phyloP scores from a whole-genome alignment of 2,329 filamentous ascomycete genomes.

The Cadophora sp. region DNA sequence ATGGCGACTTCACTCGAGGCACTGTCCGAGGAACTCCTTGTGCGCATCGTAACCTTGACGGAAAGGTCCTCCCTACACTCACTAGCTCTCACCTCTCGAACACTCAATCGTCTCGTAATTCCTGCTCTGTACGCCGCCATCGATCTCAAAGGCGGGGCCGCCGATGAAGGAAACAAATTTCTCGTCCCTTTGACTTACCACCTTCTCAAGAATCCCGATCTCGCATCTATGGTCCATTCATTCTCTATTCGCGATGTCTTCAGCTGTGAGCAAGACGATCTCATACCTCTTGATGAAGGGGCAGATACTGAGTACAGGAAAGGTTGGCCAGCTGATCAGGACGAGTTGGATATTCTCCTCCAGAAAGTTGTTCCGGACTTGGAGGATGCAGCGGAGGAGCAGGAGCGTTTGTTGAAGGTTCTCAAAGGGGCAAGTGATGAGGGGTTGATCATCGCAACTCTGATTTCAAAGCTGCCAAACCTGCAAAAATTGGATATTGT shows the following conservation, averaged over 20 bases:
- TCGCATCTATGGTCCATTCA: not conserved
- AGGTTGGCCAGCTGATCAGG: not conserved
- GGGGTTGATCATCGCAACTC: not conserved
- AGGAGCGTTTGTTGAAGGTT: not conserved
- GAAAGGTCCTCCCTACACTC: not conserved
- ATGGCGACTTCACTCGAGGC: not conserved
- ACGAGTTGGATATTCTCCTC: not conserved
- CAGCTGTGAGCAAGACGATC: not conserved
- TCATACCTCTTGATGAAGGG: not conserved
- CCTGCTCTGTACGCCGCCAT: not conserved
- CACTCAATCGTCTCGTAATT: not conserved
- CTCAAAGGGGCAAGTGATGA: not conserved
- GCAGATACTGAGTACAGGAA: not conserved
- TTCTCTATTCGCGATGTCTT: not conserved
- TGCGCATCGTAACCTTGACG: not conserved
- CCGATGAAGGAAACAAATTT: not conserved
- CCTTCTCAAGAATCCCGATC: not conserved
- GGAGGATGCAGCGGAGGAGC: not conserved
- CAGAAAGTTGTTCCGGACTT: not conserved
- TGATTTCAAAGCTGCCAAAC: not conserved
- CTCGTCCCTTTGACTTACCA: not conserved
- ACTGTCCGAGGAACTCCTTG: slow-evolving; percentile 5
- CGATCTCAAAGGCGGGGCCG: not conserved
- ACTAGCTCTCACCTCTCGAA: not conserved
- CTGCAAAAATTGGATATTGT: not conserved